Evolutionary conservation across 1,284 basidiomycete species (phyloP), one percentile per base, ranked within the genome.

Genomic region (Microbotryum silenes-acaulis): DNA sequence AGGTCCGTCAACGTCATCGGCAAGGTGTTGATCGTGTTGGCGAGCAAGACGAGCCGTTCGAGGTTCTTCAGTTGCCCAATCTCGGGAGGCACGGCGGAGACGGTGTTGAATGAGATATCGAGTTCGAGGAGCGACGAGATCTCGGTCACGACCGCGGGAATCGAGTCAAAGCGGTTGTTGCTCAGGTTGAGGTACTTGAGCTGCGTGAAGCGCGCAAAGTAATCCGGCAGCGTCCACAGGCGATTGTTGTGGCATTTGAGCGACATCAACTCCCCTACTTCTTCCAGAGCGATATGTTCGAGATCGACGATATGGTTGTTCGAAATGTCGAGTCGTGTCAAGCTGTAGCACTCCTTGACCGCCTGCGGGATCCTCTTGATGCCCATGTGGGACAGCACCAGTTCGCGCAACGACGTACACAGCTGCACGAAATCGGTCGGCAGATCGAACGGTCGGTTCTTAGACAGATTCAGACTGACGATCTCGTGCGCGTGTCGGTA

Each of bases 371-470:
- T 87, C 63, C 88, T 86, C 78, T 97, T 97, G 79, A 97, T 86
- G 16, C 90, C 89, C 85, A 97, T 92, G 70, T 91, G 85, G n/a
- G 87, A 87, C 59, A 98, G 80, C 10, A 87, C 84, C 55, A 99
- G 83, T 71, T 94, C 91, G 56, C 86, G 85, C 33, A 99, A 81
- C 6, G 80, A 83, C 4, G 83, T 84, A 73, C 92, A 97, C 12
- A 87, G 84, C 76, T 97, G 90, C 56, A 97, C 87, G 74, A 99
- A 98, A 77, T 98, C 96, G 54, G 91, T 83, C 0, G 96, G 96
- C 45, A 98, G 86, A 74, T 98, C 94, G 58, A 93, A 83, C 83
- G 96, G 91, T 1, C 94, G 92, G 73, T 98, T 99, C 62, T 88
- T 85, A 3, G 92, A 94, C 9, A 98, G 82, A 70, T 91, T 91